Conservation (phyloP, 495 filamentous ascomycete genomes). For the Aspergillus cristatus region DNA sequence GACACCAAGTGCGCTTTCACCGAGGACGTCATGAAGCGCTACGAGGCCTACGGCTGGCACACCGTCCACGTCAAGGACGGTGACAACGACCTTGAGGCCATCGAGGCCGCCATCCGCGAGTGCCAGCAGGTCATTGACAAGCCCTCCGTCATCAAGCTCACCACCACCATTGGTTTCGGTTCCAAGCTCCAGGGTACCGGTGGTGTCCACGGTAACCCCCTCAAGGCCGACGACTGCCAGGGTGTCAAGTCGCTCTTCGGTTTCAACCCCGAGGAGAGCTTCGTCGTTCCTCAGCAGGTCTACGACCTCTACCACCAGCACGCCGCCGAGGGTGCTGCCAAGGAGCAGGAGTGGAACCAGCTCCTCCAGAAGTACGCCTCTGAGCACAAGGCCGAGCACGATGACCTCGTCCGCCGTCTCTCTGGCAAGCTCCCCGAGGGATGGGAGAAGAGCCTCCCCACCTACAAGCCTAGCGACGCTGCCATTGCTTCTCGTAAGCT, state of each 20-base stretch:
- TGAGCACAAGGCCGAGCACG: constrained; percentile 65
- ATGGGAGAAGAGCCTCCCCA: constrained; percentile 91
- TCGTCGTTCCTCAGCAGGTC: constrained; percentile 89
- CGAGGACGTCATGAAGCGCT: constrained; percentile 91
- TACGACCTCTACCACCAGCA: constrained; percentile 84
- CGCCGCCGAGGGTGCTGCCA: constrained; percentile 73
- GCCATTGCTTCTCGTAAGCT: constrained; percentile 90
- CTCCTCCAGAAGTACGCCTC: constrained; percentile 77
- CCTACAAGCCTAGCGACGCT: constrained; percentile 79
- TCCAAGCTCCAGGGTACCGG: constrained; percentile 88
- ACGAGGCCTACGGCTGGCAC: constrained; percentile 98
- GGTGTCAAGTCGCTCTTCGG: constrained; percentile 88
- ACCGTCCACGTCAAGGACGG: constrained; percentile 76
- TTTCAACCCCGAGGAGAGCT: constrained; percentile 89
- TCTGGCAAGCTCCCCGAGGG: constrained; percentile 83
- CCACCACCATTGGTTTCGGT: constrained; percentile 95
- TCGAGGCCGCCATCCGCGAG: constrained; percentile 81
- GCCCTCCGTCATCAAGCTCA: constrained; percentile 93
- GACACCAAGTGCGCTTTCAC: constrained; percentile 94
- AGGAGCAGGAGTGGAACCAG: constrained; percentile 92
- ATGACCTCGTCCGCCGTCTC: constrained; percentile 74
- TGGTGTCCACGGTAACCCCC: constrained; percentile 88
- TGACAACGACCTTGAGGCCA: constrained; percentile 79
- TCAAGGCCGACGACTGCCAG: constrained; percentile 89
- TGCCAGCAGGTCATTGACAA: constrained; percentile 86